Percentiles rank a stretch among this genome's conserved stretches.
These are phyloP conservation scores for Phytopythium sindhum DNA, from an alignment of 352 stramenopile genomes.

Conservation along the genomic window DNA sequence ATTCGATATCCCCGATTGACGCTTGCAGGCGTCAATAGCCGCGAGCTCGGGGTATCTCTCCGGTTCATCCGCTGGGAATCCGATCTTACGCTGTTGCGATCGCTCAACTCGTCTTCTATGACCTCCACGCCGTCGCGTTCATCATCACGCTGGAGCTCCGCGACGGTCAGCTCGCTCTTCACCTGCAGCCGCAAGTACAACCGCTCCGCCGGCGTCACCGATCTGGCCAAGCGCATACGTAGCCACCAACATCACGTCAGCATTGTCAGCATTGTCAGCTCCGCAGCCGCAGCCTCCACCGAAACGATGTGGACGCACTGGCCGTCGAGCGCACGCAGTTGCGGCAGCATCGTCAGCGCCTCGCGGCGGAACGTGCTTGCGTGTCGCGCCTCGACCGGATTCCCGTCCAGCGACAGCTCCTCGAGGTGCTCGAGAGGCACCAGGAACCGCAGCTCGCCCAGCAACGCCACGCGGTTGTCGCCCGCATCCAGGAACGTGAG, in stretches of 20 bases:
- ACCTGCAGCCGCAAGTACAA: conserved; percentile 48
- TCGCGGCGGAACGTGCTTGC: conserved; percentile 44
- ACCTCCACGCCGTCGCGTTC: neutral
- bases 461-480: conserved; percentile 41
- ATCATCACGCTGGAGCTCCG: neutral
- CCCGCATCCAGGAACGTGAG: conserved; percentile 41
- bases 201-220: conserved; percentile 44
- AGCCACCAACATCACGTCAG: neutral
- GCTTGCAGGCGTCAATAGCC: conserved; percentile 1
- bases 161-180: conserved; percentile 22
- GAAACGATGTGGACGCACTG: conserved; percentile 7
- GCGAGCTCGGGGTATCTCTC: neutral
- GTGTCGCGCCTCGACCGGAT: conserved; percentile 29
- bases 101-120: neutral
- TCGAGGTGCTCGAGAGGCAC: conserved; percentile 37
- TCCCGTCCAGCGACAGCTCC: conserved; percentile 49
- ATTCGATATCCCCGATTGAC: neutral
- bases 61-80: neutral
- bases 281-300: too few species aligned
- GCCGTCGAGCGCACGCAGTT: conserved; percentile 46
- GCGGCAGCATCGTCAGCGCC: conserved; percentile 51
- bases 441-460: conserved; percentile 57
- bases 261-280: too few species aligned
- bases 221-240: conserved; percentile 4
- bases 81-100: neutral